Evolutionary conservation across 805 yeast genomes (phyloP).

Genomic region (Barnettozyma salicaria): DNA sequence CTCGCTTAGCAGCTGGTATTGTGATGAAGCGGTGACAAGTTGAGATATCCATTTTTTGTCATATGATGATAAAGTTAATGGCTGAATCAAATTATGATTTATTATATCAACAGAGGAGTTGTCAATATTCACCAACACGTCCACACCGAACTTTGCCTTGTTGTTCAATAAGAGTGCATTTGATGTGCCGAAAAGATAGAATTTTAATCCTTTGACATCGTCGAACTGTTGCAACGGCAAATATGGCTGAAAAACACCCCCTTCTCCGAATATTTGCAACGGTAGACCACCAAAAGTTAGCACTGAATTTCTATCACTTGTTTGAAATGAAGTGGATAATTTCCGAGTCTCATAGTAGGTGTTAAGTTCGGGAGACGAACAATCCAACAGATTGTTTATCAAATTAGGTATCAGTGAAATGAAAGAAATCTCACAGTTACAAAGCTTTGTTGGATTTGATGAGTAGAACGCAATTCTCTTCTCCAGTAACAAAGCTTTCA

Average conservation of each 20-base stretch:
- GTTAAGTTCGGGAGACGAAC: constrained; percentile 70
- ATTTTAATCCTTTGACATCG: constrained; percentile 55
- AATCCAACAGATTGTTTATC: constrained; percentile 62
- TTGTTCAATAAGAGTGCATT: constrained; percentile 73
- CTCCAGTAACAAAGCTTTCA: constrained; percentile 77
- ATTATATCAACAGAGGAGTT: constrained; percentile 40
- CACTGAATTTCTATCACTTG: constrained; percentile 74
- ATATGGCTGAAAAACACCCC: constrained; percentile 88
- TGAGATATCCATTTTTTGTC: constrained; percentile 75
- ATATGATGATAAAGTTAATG: constrained; percentile 43
- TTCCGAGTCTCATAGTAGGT: constrained; percentile 45
- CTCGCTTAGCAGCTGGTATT: constrained; percentile 31
- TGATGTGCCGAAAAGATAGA: constrained; percentile 80
- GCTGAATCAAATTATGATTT: constrained; percentile 36
- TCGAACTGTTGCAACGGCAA: constrained; percentile 89
- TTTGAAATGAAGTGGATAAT: constrained; percentile 61
- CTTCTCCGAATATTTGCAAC: constrained; percentile 74
- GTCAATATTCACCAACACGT: constrained; percentile 69
- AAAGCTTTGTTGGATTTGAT: constrained; percentile 69
- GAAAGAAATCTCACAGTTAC: constrained; percentile 77
- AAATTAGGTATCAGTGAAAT: constrained; percentile 81
- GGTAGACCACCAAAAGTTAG: constrained; percentile 84
- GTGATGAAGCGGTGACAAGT: constrained; percentile 38
- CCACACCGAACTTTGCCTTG: constrained; percentile 48
- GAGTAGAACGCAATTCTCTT: constrained; percentile 71